Evolutionary conservation across 2,329 filamentous ascomycete species (phyloP).

Genomic region (Aspergillus amoenus): DNA sequence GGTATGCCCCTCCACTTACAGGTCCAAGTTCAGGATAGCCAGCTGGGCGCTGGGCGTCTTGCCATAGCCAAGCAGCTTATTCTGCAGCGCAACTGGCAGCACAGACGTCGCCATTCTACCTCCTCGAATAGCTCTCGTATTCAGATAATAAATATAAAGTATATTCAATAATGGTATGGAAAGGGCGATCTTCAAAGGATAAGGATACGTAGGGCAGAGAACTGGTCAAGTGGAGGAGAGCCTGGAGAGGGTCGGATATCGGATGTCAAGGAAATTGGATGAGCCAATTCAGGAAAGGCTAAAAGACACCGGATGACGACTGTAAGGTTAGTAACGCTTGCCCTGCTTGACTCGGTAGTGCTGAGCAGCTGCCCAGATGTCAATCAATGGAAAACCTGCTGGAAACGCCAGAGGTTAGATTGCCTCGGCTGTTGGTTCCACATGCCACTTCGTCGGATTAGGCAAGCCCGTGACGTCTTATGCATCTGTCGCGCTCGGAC

Average conservation of each 20-base stretch:
- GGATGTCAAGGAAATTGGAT: slow-evolving; percentile 14
- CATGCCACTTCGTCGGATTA: slow-evolving; percentile 9
- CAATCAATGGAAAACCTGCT: background rate
- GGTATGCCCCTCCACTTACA: slow-evolving; percentile 35
- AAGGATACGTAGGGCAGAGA: background rate
- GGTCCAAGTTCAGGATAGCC: slow-evolving; percentile 40
- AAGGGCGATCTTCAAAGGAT: slow-evolving; percentile 6
- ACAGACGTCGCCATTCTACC: slow-evolving; percentile 41
- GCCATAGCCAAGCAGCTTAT: slow-evolving; percentile 42
- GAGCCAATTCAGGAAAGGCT: background rate
- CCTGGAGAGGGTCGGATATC: slow-evolving; percentile 14
- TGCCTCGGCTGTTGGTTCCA: slow-evolving; percentile 15
- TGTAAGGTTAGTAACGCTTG: background rate
- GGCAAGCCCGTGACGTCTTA: slow-evolving; percentile 1
- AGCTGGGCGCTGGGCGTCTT: slow-evolving; percentile 34
- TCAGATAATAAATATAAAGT: background rate
- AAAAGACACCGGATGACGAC: background rate
- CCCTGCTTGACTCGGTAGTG: background rate
- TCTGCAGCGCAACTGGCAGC: slow-evolving; percentile 45
- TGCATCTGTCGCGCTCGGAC: background rate
- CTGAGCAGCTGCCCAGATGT: background rate
- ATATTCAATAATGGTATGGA: background rate
- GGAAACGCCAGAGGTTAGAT: background rate
- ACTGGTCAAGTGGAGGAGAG: slow-evolving; percentile 9
- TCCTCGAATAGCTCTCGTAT: background rate